These are phyloP conservation scores for Thymus mandschuricus DNA, from an alignment of 257 asterid genomes.

Conservation along the genomic window DNA sequence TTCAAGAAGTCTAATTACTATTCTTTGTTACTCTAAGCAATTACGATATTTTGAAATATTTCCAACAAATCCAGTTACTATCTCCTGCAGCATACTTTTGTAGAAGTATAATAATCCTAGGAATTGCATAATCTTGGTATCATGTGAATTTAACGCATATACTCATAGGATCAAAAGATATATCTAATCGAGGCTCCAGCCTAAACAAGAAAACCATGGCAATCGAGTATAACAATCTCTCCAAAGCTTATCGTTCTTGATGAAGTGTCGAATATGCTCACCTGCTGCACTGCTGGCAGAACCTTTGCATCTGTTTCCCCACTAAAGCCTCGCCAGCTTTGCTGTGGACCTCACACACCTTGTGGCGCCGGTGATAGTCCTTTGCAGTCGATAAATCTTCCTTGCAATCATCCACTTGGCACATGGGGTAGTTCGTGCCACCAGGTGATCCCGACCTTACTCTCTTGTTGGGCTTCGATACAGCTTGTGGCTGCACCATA, in stretches of 20 bases:
- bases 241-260: neutral
- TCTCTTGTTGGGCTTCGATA: slow-evolving; percentile 61
- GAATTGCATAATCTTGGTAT: neutral
- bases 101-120: neutral
- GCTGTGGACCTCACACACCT: slow-evolving; percentile 91
- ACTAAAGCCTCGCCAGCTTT: slow-evolving; percentile 74
- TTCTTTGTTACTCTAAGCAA: neutral
- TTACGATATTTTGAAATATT: neutral
- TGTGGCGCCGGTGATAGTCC: slow-evolving; percentile 91
- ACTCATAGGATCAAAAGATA: neutral
- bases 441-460: slow-evolving; percentile 83
- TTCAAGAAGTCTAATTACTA: neutral
- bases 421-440: slow-evolving; percentile 58
- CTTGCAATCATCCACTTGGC: slow-evolving; percentile 86
- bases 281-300: slow-evolving; percentile 72
- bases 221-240: neutral
- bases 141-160: neutral
- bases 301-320: slow-evolving; percentile 60
- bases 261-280: slow-evolving; percentile 25
- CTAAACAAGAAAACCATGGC: neutral
- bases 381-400: slow-evolving; percentile 75
- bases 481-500: slow-evolving; percentile 47
- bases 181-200: neutral
- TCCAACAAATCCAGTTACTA: neutral
- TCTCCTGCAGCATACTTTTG: neutral